Evolutionary conservation across 352 stramenopile species (phyloP).

Genomic region (Pythium dissimile): DNA sequence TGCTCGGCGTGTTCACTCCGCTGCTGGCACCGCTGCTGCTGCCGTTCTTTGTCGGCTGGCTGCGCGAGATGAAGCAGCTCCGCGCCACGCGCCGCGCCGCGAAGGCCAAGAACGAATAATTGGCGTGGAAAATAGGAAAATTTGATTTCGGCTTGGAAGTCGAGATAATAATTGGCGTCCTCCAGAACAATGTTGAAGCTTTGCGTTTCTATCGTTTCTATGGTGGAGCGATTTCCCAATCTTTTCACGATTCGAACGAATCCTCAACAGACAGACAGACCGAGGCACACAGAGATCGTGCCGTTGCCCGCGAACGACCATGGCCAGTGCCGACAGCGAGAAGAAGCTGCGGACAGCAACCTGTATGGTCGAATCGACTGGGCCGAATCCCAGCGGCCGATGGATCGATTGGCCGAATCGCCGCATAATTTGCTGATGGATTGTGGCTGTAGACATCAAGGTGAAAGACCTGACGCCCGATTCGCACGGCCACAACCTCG

Average conservation of each 20-base stretch:
- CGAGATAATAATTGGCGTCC: neutral
- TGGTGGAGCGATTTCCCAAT: neutral
- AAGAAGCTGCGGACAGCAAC: constrained; percentile 21
- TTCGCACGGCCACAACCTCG: constrained; percentile 78
- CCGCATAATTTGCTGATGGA: neutral
- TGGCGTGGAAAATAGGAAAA: too few relatives aligned
- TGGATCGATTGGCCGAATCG: neutral
- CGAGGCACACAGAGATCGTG: constrained; percentile 7
- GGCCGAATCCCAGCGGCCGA: too few relatives aligned
- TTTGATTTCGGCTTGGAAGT: too few relatives aligned
- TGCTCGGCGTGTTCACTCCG: constrained; percentile 28
- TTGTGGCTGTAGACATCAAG: constrained; percentile 57
- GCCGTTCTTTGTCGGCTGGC: constrained; percentile 27
- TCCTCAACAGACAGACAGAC: too few relatives aligned
- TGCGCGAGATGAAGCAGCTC: constrained; percentile 26
- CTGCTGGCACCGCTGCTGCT: constrained; percentile 30
- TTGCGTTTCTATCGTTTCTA: constrained; percentile 7
- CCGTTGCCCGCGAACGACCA: neutral
- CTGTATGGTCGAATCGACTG: constrained; percentile 16
- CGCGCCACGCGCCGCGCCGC: constrained; percentile 15
- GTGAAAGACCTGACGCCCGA: constrained; percentile 69
- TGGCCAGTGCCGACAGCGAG: neutral
- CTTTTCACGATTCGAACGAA: too few relatives aligned
- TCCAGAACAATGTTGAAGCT: neutral
- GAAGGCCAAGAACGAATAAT: constrained; percentile 4